A percentile compares a stretch with the other conserved stretches of the same genome.
Conservation (phyloP, 2,329 filamentous ascomycete genomes). For the Pseudogymnoascus sp. region DNA sequence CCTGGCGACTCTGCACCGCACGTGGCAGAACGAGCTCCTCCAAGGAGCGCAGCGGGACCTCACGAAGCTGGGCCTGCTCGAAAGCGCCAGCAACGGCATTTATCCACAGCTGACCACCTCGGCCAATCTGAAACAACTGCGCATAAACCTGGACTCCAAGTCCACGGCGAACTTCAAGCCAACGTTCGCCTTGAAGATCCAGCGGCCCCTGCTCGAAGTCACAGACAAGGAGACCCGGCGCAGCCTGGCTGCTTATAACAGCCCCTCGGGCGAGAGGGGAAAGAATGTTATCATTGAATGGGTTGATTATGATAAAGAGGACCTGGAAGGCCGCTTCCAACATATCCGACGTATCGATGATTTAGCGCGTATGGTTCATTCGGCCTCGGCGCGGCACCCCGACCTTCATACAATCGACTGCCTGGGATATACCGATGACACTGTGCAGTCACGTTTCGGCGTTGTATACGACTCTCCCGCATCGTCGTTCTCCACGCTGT, state of each 20-base stretch:
- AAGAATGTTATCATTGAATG: conserved; percentile 36
- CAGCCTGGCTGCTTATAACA: conserved; percentile 31
- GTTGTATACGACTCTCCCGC: conserved; percentile 35
- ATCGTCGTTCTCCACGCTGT: conserved; percentile 32
- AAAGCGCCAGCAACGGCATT: conserved; percentile 33
- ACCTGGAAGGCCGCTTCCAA: conserved; percentile 35
- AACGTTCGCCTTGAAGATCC: conserved; percentile 36
- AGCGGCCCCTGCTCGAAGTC: conserved; percentile 27
- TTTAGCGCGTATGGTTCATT: conserved; percentile 40
- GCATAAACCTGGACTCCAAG: conserved; percentile 39
- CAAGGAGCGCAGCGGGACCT: conserved; percentile 37
- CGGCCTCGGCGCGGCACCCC: conserved; percentile 36
- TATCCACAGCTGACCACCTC: conserved; percentile 37
- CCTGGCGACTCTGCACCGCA: conserved; percentile 35
- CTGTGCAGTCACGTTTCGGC: conserved; percentile 33
- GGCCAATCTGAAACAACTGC: conserved; percentile 37
- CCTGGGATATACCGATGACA: conserved; percentile 39
- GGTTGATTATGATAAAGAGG: conserved; percentile 35
- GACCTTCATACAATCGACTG: conserved; percentile 41
- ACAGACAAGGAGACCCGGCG: conserved; percentile 18
- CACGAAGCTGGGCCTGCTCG: conserved; percentile 35
- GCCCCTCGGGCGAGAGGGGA: conserved; percentile 21
- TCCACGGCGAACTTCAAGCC: conserved; percentile 35
- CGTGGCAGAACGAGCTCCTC: conserved; percentile 41
- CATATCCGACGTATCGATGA: conserved; percentile 40